phyloP scores from a whole-genome alignment of 2,329 filamentous ascomycete species.

The Talaromyces rugulosus region DNA sequence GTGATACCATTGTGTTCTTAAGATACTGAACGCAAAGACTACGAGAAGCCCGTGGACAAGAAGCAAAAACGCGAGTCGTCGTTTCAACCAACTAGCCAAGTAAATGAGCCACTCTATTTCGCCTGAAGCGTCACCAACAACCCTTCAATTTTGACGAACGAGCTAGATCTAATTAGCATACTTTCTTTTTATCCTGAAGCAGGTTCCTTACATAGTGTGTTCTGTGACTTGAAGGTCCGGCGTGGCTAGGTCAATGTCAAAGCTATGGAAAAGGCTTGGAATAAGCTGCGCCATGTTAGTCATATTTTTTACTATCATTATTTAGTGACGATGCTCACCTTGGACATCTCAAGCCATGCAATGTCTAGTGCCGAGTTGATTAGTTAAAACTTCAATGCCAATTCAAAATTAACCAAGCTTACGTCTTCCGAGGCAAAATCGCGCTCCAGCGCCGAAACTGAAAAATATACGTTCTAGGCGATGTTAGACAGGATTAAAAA shows the following conservation, averaged over 20 bases:
- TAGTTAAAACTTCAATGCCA: neutral
- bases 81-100: neutral
- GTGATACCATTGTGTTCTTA: neutral
- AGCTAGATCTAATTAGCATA: neutral
- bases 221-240: neutral
- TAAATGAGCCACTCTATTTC: neutral
- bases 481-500: neutral
- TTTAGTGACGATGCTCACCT: neutral
- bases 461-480: constrained; percentile 14
- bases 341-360: constrained; percentile 17
- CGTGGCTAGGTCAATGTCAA: neutral
- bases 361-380: constrained; percentile 9
- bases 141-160: neutral
- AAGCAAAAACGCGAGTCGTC: neutral
- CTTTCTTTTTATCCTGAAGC: neutral
- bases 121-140: neutral
- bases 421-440: constrained; percentile 16
- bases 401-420: neutral
- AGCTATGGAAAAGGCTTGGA: neutral
- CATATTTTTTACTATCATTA: neutral
- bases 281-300: neutral
- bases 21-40: neutral
- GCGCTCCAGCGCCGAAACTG: constrained; percentile 15
- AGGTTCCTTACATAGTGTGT: neutral
- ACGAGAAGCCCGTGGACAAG: no score